Evolutionary conservation across 225 moss, liverwort and hornwort species (phyloP).

Genomic region (Physcomitrium patens): DNA sequence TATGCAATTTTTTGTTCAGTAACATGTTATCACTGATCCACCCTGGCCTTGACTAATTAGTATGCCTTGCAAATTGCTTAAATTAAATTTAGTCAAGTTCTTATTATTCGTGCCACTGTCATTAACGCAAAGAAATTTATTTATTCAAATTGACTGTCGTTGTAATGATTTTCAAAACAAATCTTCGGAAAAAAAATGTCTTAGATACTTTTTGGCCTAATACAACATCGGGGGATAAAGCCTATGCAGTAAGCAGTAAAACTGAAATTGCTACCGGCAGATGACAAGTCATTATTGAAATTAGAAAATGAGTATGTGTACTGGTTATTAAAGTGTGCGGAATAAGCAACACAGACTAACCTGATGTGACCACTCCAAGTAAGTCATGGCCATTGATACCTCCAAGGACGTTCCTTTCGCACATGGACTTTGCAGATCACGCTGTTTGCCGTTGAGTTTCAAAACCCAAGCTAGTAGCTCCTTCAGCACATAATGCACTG

Average conservation of each 20-base stretch:
- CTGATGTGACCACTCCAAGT: constrained; percentile 74
- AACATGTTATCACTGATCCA: no score
- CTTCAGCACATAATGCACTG: constrained; percentile 52
- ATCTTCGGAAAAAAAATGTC: no score
- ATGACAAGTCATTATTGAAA: background rate
- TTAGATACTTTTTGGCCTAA: no score
- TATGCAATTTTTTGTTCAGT: no score
- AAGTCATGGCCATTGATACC: constrained; percentile 42
- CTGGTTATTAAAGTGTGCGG: constrained; percentile 4
- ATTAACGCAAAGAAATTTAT: no score
- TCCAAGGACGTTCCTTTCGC: constrained; percentile 33
- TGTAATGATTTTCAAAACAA: no score
- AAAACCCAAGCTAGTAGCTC: constrained; percentile 59
- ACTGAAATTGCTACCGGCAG: background rate
- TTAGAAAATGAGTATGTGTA: background rate
- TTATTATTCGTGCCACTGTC: no score
- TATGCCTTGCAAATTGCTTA: no score
- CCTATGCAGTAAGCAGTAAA: background rate
- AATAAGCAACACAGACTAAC: constrained; percentile 38
- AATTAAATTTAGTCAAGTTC: no score
- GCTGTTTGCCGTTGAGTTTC: constrained; percentile 39
- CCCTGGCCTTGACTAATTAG: no score
- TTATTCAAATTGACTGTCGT: no score
- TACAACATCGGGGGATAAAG: constrained; percentile 1
- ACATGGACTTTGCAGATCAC: constrained; percentile 18